These are phyloP conservation scores for Rhodocollybia butyracea DNA, from an alignment of 768 basidiomycete genomes.

Conservation along the genomic window DNA sequence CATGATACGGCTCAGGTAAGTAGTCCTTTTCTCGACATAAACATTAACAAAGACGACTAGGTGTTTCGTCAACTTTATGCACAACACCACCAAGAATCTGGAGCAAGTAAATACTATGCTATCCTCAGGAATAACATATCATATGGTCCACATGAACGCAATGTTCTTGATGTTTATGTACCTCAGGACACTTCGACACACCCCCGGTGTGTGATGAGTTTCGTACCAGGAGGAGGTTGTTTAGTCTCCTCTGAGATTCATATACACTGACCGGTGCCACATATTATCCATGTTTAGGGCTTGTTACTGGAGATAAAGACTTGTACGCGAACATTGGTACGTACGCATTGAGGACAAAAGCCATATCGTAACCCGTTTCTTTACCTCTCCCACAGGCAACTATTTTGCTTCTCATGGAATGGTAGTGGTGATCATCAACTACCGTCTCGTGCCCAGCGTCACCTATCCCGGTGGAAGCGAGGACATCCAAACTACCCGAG, in stretches of 20 bases:
- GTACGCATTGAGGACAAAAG: neutral
- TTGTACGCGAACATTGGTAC: neutral
- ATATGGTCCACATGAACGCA: neutral
- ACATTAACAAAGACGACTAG: too few species aligned
- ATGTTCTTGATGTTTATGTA: neutral
- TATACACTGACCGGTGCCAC: too few species aligned
- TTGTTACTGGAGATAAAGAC: neutral
- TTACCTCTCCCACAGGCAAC: neutral
- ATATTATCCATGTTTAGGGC: too few species aligned
- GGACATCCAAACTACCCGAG: neutral
- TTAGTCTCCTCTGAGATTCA: too few species aligned
- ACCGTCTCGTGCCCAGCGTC: neutral
- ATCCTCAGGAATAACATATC: neutral
- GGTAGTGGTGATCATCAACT: neutral
- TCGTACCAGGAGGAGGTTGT: neutral
- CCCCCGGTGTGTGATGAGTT: neutral
- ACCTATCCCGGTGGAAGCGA: constrained; percentile 1
- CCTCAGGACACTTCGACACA: neutral
- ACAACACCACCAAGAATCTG: neutral
- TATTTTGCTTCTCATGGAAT: neutral
- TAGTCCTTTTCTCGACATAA: too few species aligned
- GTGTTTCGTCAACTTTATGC: neutral
- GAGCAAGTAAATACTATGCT: neutral
- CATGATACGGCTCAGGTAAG: too few species aligned
- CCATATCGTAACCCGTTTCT: neutral